A percentile compares a stretch with the other conserved stretches of the same genome.
Evolutionary conservation across 2,329 filamentous ascomycete genomes (phyloP).

Genomic region (Penicillium sp.): DNA sequence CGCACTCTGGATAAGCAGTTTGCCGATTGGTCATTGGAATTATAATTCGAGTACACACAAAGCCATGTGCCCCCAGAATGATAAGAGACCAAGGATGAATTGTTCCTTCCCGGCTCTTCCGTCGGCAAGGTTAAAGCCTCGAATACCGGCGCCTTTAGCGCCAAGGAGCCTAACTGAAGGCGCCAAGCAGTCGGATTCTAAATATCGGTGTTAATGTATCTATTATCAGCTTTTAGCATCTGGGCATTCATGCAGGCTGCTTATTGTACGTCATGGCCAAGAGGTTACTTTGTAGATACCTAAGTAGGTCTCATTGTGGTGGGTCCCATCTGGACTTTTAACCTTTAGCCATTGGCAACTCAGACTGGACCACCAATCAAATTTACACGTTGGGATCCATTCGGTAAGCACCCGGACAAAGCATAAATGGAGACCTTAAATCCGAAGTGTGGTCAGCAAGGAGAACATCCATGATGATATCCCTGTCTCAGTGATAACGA

Average conservation of each 20-base stretch:
- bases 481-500: not conserved
- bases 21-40: not conserved
- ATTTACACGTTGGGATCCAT: not conserved
- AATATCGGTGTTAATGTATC: not conserved
- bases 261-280: constrained; percentile 8
- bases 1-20: not conserved
- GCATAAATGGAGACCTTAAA: not conserved
- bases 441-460: not conserved
- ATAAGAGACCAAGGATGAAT: not conserved
- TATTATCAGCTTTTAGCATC: not conserved
- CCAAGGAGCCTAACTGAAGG: not conserved
- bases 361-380: not conserved
- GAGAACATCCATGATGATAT: no score
- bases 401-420: not conserved
- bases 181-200: not conserved
- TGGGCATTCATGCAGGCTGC: not conserved
- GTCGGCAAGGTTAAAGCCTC: not conserved
- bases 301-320: not conserved
- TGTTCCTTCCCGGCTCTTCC: not conserved
- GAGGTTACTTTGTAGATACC: not conserved
- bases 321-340: not conserved
- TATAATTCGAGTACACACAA: not conserved
- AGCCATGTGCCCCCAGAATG: not conserved
- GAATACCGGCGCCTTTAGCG: not conserved
- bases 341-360: not conserved